Evolutionary conservation across 2,329 filamentous ascomycete genomes (phyloP), one percentile per base, ranked within the genome.

Genomic region (Biscogniauxia marginata): DNA sequence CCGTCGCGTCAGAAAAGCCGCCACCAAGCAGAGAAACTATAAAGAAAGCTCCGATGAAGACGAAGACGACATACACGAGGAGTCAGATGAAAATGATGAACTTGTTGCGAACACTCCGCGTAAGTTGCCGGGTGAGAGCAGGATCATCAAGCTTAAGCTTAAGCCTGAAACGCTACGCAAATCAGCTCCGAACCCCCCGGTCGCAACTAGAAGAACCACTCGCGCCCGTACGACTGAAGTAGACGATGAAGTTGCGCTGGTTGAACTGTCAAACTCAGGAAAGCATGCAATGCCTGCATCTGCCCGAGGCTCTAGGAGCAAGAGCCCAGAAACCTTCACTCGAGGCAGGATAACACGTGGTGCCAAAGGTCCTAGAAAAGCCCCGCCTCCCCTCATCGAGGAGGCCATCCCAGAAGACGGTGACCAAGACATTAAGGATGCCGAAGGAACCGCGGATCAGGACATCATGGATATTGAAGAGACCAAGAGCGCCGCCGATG

Each of bases 201-300:
- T 63, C 7, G 58, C 64, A 1, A 76, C 77, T 43, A 76, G 82
- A 30, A 75, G 81, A 63, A 67, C 73, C 8, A 85, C 83, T 9
- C 74, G 83, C 25, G 81, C 80, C 16, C 77, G 73, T 53, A 84
- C 82, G 3, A 82, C 80, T 46, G 82, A 86, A 49, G 74, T 73
- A 1, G 79, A 81, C 48, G 74, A 75, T 0, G 79, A 81, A 24
- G 81, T 82, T 39, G 77, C 79, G 4, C 77, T 85, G 6, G 69
- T 85, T 4, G 83, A 86, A 64, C 73, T 87, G 13, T 82, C 84
- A 5, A 82, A 77, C 63, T 87, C 84, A 7, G 85, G 84, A n/a
- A 79, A 76, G 55, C 84, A 87, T 60, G 79, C 77, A 19, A 75
- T 76, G 44, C 67, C 75, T 2, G 72, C 79, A 45, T 67, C 75